Conservation (phyloP, 257 asterid species). For the Rauvolfia tetraphylla region DNA sequence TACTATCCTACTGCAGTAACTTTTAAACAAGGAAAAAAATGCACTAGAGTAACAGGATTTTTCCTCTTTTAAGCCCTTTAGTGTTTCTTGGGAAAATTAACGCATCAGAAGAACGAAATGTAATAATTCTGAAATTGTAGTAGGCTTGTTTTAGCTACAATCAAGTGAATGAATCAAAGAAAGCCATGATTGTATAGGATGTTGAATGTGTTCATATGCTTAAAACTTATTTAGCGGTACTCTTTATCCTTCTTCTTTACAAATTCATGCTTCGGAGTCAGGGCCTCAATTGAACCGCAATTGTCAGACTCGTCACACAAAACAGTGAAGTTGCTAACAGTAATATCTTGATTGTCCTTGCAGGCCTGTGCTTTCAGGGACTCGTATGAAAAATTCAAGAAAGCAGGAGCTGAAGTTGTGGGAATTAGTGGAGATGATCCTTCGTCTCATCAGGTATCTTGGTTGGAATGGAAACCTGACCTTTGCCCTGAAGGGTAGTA, state of each 20-base stretch:
- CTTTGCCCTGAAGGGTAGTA: not conserved
- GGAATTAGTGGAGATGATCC: conserved; percentile 88
- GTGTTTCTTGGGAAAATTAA: too few relatives aligned
- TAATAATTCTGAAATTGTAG: not conserved
- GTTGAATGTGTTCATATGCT: not conserved
- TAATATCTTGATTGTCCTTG: not conserved
- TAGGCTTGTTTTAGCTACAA: not conserved
- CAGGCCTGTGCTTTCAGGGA: conserved; percentile 99
- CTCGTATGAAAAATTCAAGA: conserved; percentile 92
- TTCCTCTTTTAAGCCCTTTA: too few relatives aligned
- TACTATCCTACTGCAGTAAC: not conserved
- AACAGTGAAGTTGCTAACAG: not conserved
- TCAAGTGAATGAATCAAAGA: not conserved
- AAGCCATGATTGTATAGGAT: not conserved
- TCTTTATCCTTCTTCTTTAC: not conserved
- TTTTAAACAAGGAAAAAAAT: too few relatives aligned
- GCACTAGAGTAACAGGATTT: too few relatives aligned
- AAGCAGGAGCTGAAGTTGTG: conserved; percentile 94
- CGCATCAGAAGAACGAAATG: not conserved
- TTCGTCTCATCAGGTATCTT: conserved; percentile 77
- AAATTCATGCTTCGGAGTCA: not conserved
- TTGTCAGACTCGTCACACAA: not conserved
- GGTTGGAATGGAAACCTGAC: not conserved
- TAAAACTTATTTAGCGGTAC: not conserved
- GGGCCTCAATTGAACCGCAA: not conserved